These are phyloP conservation scores for Prunus salicina DNA, from an alignment of 306 rosid species.

Conservation along the genomic window DNA sequence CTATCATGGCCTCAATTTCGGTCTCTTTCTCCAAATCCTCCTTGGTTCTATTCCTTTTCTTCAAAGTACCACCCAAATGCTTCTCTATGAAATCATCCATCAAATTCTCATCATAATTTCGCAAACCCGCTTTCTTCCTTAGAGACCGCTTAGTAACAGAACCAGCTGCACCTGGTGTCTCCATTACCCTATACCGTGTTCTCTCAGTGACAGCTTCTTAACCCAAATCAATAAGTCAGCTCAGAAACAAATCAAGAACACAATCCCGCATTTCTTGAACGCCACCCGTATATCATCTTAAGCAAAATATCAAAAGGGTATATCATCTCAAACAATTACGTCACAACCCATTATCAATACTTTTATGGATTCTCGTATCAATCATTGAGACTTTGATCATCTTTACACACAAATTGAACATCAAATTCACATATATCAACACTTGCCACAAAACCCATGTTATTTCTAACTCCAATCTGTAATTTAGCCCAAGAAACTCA, in stretches of 20 bases:
- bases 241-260: slow-evolving; percentile 11
- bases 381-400: neutral
- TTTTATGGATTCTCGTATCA: neutral
- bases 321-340: neutral
- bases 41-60: slow-evolving; percentile 52
- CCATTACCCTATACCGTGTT: slow-evolving; percentile 42
- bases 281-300: neutral
- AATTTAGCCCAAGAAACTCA: neutral
- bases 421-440: neutral
- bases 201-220: slow-evolving; percentile 1
- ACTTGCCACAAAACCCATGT: neutral
- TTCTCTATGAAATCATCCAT: slow-evolving; percentile 76
- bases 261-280: neutral
- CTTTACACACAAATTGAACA: neutral
- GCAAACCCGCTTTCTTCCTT: slow-evolving; percentile 57
- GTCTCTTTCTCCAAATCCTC: slow-evolving; percentile 88
- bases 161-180: slow-evolving; percentile 40
- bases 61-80: slow-evolving; percentile 57
- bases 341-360: neutral
- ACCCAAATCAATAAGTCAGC: slow-evolving; percentile 15
- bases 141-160: slow-evolving; percentile 52
- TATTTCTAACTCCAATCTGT: neutral
- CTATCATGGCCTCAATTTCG: slow-evolving; percentile 91
- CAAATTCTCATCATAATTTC: slow-evolving; percentile 71
- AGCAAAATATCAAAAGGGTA: neutral